Evolutionary conservation across 225 moss, liverwort and hornwort species (phyloP).

Genomic region (Marchantia polymorpha): DNA sequence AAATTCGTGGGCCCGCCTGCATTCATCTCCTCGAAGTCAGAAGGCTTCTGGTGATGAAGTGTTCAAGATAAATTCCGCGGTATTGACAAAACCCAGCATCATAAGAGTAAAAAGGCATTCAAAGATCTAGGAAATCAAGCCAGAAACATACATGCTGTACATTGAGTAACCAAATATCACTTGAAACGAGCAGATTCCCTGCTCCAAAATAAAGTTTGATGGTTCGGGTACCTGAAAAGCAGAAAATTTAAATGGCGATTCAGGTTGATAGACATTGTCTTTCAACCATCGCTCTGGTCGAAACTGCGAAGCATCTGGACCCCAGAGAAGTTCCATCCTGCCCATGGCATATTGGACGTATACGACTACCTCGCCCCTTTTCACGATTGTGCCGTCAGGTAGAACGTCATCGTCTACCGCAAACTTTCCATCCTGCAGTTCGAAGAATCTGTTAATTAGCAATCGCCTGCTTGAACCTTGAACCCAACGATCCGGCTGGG

Average conservation of each 20-base stretch:
- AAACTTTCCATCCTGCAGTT: conserved; percentile 47
- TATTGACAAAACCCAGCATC: background rate
- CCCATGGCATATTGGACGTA: conserved; percentile 62
- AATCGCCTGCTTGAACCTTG: no score
- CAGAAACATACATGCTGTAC: no score
- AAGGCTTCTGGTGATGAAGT: no score
- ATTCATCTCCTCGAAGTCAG: background rate
- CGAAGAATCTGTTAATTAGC: no score
- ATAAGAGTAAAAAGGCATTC: background rate
- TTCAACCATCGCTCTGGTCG: conserved; percentile 69
- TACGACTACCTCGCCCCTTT: conserved; percentile 37
- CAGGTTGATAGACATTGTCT: conserved; percentile 42
- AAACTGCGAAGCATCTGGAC: conserved; percentile 55
- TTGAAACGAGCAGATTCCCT: no score
- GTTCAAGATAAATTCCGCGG: background rate
- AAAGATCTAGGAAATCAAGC: background rate
- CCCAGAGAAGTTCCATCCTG: conserved; percentile 61
- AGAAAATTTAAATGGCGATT: conserved; percentile 68
- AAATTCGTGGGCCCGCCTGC: conserved; percentile 22
- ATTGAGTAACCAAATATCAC: no score
- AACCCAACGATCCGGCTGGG: no score
- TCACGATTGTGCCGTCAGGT: conserved; percentile 59
- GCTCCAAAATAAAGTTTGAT: background rate
- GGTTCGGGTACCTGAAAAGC: conserved; percentile 55
- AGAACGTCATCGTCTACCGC: conserved; percentile 42